These are phyloP conservation scores for Alloascoidea hylecoeti DNA, from an alignment of 805 yeast species.

Conservation along the genomic window DNA sequence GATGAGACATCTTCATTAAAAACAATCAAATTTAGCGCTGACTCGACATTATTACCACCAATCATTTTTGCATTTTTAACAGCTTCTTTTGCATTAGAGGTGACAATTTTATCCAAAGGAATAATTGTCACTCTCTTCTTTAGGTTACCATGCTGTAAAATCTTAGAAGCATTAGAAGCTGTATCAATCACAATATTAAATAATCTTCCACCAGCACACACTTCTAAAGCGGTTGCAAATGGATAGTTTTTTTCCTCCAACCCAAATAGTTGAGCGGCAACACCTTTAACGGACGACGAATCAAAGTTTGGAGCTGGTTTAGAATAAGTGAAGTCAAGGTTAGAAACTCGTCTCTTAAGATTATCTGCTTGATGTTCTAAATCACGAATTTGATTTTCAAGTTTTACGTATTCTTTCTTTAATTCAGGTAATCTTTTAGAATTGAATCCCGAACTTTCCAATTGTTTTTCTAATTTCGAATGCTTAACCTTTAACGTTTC, in stretches of 20 bases:
- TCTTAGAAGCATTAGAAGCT: slow-evolving; percentile 70
- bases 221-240: slow-evolving; percentile 75
- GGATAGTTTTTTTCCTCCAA: slow-evolving; percentile 40
- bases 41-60: slow-evolving; percentile 76
- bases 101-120: slow-evolving; percentile 75
- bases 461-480: slow-evolving; percentile 22
- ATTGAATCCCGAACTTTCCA: slow-evolving; percentile 33
- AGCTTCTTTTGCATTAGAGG: slow-evolving; percentile 36
- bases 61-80: slow-evolving; percentile 56
- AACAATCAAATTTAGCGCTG: slow-evolving; percentile 74
- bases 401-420: slow-evolving; percentile 26
- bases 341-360: slow-evolving; percentile 50
- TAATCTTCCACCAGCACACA: slow-evolving; percentile 85
- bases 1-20: slow-evolving; percentile 54
- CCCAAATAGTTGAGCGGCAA: slow-evolving; percentile 74
- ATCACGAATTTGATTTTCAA: slow-evolving; percentile 29
- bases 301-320: slow-evolving; percentile 51
- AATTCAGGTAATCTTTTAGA: slow-evolving; percentile 23
- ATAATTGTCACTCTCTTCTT: slow-evolving; percentile 79
- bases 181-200: slow-evolving; percentile 87
- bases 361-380: slow-evolving; percentile 34
- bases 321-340: slow-evolving; percentile 62
- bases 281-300: slow-evolving; percentile 59
- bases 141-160: slow-evolving; percentile 66
- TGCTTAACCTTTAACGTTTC: slow-evolving; percentile 25